Conservation (phyloP, 2,329 filamentous ascomycete genomes). For the Tolypocladium amazonense region DNA sequence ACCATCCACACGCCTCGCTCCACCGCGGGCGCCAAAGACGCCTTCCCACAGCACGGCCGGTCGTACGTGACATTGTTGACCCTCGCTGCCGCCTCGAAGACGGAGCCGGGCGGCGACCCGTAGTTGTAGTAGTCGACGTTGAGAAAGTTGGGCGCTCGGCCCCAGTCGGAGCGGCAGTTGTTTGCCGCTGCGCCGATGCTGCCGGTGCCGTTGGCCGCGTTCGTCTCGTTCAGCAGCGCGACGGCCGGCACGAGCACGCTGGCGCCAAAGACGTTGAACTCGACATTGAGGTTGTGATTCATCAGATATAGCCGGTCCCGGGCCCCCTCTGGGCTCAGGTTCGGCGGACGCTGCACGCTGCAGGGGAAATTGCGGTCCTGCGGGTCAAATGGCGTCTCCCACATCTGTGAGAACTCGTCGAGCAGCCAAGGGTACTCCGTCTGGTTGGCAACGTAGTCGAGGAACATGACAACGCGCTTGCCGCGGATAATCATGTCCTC, state of each 20-base stretch:
- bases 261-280: slow-evolving; percentile 56
- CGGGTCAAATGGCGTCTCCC: slow-evolving; percentile 83
- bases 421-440: slow-evolving; percentile 70
- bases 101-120: slow-evolving; percentile 55
- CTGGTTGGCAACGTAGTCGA: slow-evolving; percentile 80
- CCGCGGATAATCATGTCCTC: slow-evolving; percentile 61
- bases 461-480: slow-evolving; percentile 67
- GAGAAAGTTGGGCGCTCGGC: slow-evolving; percentile 62
- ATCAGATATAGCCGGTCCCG: slow-evolving; percentile 63
- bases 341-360: slow-evolving; percentile 63
- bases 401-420: slow-evolving; percentile 80
- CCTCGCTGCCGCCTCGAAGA: slow-evolving; percentile 62
- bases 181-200: slow-evolving; percentile 54
- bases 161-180: slow-evolving; percentile 54
- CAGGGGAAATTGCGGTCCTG: slow-evolving; percentile 60
- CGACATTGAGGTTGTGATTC: slow-evolving; percentile 85
- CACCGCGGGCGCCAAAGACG: slow-evolving; percentile 12
- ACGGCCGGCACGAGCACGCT: slow-evolving; percentile 62
- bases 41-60: slow-evolving; percentile 41
- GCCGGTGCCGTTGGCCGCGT: slow-evolving; percentile 52
- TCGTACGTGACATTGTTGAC: slow-evolving; percentile 66
- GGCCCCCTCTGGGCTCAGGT: slow-evolving; percentile 42
- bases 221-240: slow-evolving; percentile 59
- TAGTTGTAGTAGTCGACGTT: slow-evolving; percentile 81
- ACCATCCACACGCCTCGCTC: neutral